Base-by-base conservation (phyloP, 31 red algal species). In the Odonthalia washingtoniensis region DNA sequence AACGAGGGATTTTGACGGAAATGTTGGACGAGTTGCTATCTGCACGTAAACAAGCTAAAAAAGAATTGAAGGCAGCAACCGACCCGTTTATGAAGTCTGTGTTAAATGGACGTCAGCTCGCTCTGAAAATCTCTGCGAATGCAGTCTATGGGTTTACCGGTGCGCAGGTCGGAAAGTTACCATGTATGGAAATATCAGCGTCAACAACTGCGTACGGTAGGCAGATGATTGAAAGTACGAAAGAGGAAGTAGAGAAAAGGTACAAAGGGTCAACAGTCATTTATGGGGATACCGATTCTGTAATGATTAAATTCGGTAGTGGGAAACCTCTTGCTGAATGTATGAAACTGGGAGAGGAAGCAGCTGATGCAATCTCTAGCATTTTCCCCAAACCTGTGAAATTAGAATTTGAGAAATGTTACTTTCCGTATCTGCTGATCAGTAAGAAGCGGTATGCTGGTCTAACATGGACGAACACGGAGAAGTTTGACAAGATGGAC, bases 91-190 rank as follows among this genome's bases (percentile, higher is more conserved):
- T 95, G 64, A 84, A 87, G 81, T 90, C 89, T 35, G 95, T 99
- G 5, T 81, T 97, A 74, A 95, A 99, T 75, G 98, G 98, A 27
- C 89, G 98, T 42, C 98, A 99, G 82, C 74, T 97, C 31, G 98
- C 98, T 12, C 83, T 99, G 74, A 99, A 99, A 90, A 97, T 99
- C 41, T 99, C 98, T 26, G 98, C 98, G 34, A 99, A 99, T 72
- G 95, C 98, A 35, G 98, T 99, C 6, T 99, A 99, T 83, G 98
- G 98, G 30, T 99, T 99, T 65, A 99, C 98, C 2, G 98, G 98
- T 26, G 98, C 98, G 3, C 85, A 95, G 35, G 87, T 95, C 21
- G 98, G 98, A 78, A 97, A 99, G 78, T 87, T 99, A 77, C 98
- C 98, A 26, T 99, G 98, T 65, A 97, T 97, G 92, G 93, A 88